These are phyloP conservation scores for Colletotrichum limetticola DNA, from an alignment of 2,329 filamentous ascomycete species.

Conservation along the genomic window DNA sequence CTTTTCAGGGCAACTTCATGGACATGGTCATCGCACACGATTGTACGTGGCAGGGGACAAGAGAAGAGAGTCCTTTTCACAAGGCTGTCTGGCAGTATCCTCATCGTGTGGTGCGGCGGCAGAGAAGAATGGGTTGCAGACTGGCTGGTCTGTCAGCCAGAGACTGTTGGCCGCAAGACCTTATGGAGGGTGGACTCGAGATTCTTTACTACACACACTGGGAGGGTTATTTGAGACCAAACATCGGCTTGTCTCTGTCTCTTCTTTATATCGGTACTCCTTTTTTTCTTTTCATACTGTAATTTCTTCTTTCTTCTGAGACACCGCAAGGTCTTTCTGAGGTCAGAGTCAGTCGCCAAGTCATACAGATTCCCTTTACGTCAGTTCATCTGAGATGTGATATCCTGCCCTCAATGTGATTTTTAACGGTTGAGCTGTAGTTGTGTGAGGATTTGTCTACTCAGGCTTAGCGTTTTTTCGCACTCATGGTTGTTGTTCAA, in stretches of 20 bases:
- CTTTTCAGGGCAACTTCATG: constrained; percentile 33
- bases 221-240: constrained; percentile 35
- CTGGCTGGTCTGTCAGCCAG: constrained; percentile 10
- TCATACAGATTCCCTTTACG: constrained; percentile 35
- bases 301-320: constrained; percentile 38
- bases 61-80: constrained; percentile 8
- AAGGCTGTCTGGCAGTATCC: background rate
- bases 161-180: constrained; percentile 29
- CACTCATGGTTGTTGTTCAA: background rate
- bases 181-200: constrained; percentile 34
- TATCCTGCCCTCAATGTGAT: constrained; percentile 16
- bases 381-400: constrained; percentile 21
- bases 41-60: constrained; percentile 11
- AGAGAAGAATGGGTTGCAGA: constrained; percentile 14
- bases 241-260: constrained; percentile 34
- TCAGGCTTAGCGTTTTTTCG: background rate
- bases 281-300: constrained; percentile 29
- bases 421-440: constrained; percentile 17
- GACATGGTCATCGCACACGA: constrained; percentile 16
- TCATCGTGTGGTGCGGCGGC: constrained; percentile 1
- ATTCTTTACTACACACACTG: constrained; percentile 35
- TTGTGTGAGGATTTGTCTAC: background rate
- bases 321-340: constrained; percentile 34
- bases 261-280: constrained; percentile 35
- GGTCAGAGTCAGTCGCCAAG: constrained; percentile 35